Conservation (phyloP, 768 basidiomycete genomes). For the Wakefieldia striispora region DNA sequence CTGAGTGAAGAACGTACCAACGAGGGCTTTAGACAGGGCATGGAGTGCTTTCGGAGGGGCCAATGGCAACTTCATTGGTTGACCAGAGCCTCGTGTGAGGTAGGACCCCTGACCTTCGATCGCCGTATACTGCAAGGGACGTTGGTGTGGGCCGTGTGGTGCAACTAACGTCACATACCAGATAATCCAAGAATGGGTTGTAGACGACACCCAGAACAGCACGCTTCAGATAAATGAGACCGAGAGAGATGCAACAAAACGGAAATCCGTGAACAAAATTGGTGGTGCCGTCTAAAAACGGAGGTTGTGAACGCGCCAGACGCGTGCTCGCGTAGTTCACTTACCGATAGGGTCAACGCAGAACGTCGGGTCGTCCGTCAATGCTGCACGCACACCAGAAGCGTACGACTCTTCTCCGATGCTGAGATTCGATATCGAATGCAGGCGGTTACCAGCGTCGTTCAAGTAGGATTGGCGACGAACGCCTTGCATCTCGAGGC, state of each 20-base stretch:
- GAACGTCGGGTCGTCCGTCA: constrained; percentile 90
- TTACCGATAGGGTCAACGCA: constrained; percentile 93
- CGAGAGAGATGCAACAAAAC: constrained; percentile 86
- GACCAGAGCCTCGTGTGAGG: constrained; percentile 48
- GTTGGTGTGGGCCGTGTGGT: not conserved
- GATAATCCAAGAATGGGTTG: constrained; percentile 84
- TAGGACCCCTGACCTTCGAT: constrained; percentile 76
- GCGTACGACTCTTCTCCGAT: constrained; percentile 95
- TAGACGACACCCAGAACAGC: constrained; percentile 88
- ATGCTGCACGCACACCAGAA: constrained; percentile 57
- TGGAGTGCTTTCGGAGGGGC: constrained; percentile 57
- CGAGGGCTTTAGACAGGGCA: constrained; percentile 70
- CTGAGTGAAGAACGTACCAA: constrained; percentile 41
- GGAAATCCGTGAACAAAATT: constrained; percentile 87
- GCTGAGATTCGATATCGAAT: constrained; percentile 36
- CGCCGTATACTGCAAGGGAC: constrained; percentile 61
- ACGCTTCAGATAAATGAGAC: constrained; percentile 73
- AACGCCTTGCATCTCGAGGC: not conserved
- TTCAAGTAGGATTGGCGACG: not conserved
- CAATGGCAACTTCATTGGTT: constrained; percentile 62
- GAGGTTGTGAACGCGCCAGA: not conserved
- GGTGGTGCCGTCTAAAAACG: constrained; percentile 71
- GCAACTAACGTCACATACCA: constrained; percentile 40
- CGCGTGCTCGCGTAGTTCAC: constrained; percentile 5
- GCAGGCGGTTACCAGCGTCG: no score